phyloP scores from a whole-genome alignment of 1,284 basidiomycete species.

The Rhodotorula sp. region DNA sequence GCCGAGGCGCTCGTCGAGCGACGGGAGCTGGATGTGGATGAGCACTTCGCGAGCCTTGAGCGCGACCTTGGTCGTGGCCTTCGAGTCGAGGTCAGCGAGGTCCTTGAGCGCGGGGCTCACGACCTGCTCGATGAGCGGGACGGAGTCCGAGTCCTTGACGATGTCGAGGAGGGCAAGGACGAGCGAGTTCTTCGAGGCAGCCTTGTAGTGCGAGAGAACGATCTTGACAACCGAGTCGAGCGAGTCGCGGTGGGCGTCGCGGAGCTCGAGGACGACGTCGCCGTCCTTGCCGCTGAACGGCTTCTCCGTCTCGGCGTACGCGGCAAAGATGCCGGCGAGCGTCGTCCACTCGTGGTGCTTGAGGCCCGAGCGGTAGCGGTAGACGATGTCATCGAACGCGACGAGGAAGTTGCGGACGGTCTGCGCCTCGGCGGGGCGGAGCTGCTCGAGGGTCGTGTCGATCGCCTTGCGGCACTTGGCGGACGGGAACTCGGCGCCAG shows the following conservation, averaged over 20 bases:
- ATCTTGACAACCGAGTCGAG: constrained; percentile 83
- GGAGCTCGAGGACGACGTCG: constrained; percentile 81
- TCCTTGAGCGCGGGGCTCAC: constrained; percentile 71
- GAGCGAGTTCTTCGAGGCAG: constrained; percentile 86
- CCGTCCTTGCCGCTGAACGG: constrained; percentile 88
- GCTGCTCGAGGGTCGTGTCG: constrained; percentile 77
- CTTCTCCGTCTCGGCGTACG: constrained; percentile 82
- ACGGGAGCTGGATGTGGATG: constrained; percentile 93
- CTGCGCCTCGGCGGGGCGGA: constrained; percentile 72
- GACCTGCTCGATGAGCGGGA: constrained; percentile 57
- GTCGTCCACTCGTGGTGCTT: constrained; percentile 81
- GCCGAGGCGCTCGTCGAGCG: constrained; percentile 84
- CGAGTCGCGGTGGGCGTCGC: constrained; percentile 88
- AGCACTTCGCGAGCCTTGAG: constrained; percentile 97
- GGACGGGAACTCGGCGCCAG: constrained; percentile 80
- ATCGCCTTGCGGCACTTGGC: constrained; percentile 55
- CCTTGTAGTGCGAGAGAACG: constrained; percentile 93
- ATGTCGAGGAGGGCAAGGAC: constrained; percentile 82
- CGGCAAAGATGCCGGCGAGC: constrained; percentile 67
- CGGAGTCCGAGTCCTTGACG: constrained; percentile 64
- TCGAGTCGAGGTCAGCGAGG: constrained; percentile 80
- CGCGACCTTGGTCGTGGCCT: constrained; percentile 83
- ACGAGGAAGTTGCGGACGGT: constrained; percentile 72
- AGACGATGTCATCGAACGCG: constrained; percentile 68
- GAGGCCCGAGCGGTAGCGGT: constrained; percentile 76